Evolutionary conservation across 2,329 filamentous ascomycete genomes (phyloP), one percentile per base, ranked within the genome.

Genomic region (Colletotrichum coccodes): DNA sequence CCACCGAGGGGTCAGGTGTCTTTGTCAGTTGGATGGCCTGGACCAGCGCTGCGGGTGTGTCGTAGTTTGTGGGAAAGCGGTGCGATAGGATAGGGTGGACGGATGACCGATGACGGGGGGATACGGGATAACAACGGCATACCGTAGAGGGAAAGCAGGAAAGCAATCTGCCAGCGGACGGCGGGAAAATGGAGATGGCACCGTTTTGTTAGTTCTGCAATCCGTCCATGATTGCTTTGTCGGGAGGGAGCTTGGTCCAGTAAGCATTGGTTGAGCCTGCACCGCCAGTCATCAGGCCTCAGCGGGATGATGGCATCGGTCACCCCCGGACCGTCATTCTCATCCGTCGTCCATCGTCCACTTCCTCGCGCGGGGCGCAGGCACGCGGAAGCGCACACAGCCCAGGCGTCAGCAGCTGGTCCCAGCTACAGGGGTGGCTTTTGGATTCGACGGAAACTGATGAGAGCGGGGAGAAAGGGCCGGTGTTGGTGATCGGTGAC

Each of bases 1-100:
- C 63, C 67, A 68, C 64, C 57, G 63, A 63, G 65, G 46, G 63
- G 67, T 70, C 67, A 70, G 67, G 67, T 70, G 67, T 44, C 61
- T 60, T 65, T 66, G 66, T 69, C 66, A 69, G 56, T 56, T 49
- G 66, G 61, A 56, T 21, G 34, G 54, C 49, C 40, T 66, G 54
- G 65, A 52, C 60, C 54, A 30, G 30, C 34, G 59, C 28, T 46
- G 64, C 59, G 60, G 46, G 46, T 54, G 53, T 68, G 60, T 53
- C 60, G 64, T 61, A 64, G 47, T 60, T 65, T 36, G 49, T 14
- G 52, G 54, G 44, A 23, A 50, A 47, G 42, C 52, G 60, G 60
- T 50, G 54, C 65, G 47, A 65, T 44, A 60, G 65, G 61, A 59
- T 44, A 50, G 65, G 56, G 52, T 53, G 34, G 54, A 60, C 62